phyloP scores from a whole-genome alignment of 73 alveolate species.

The Stentor coeruleus region DNA sequence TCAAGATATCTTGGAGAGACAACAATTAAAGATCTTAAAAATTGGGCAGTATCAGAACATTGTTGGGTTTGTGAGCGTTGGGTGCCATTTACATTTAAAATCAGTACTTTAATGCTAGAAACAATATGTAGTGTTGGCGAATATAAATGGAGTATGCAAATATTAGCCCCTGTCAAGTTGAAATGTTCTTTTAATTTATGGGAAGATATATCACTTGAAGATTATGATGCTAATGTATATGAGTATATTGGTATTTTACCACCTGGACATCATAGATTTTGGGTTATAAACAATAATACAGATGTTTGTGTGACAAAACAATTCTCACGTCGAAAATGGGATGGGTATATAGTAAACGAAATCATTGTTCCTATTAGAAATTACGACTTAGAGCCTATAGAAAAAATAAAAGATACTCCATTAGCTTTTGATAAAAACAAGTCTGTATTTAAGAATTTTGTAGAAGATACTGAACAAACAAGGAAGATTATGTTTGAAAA shows the following conservation, averaged over 20 bases:
- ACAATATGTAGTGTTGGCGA: neutral
- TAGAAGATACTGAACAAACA: conserved; percentile 42
- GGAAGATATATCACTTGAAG: neutral
- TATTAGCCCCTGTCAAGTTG: neutral
- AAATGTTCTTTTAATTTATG: conserved; percentile 11
- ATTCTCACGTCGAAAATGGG: neutral
- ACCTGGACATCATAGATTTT: conserved; percentile 6
- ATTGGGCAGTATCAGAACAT: conserved; percentile 42
- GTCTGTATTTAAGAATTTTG: conserved; percentile 39
- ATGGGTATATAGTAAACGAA: neutral
- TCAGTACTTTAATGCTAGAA: neutral
- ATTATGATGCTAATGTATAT: neutral
- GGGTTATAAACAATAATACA: neutral
- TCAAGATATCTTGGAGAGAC: conserved; percentile 38
- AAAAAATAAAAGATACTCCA: neutral
- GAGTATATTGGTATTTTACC: neutral
- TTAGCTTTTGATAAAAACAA: conserved; percentile 35
- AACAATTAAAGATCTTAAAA: conserved; percentile 26
- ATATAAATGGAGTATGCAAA: neutral
- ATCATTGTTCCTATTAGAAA: neutral
- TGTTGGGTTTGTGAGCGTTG: conserved; percentile 70
- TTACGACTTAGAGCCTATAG: conserved; percentile 29
- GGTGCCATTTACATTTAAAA: conserved; percentile 26
- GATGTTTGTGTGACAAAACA: neutral
- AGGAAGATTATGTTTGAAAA: conserved; percentile 51